Conservation (phyloP, 768 basidiomycete genomes). For the Mycena haematopus region DNA sequence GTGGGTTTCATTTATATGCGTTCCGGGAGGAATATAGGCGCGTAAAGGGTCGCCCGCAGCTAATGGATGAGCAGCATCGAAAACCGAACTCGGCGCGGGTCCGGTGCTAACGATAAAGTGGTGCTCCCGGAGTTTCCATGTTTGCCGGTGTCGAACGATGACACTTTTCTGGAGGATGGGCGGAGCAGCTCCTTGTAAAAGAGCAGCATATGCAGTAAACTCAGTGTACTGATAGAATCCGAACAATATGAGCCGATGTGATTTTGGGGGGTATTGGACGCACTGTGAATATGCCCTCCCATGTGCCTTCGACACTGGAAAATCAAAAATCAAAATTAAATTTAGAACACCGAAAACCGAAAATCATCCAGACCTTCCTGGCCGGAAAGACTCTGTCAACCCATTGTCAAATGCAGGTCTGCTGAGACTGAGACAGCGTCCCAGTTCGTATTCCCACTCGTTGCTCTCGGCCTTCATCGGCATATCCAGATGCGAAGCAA, state of each 20-base stretch:
- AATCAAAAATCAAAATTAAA: neutral
- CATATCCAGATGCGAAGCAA: conserved; percentile 42
- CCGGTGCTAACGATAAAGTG: conserved; percentile 47
- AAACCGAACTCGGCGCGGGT: conserved; percentile 27
- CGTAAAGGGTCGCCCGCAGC: conserved; percentile 65
- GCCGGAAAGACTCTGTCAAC: conserved; percentile 56
- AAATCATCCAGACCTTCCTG: conserved; percentile 54
- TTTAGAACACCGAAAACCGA: conserved; percentile 4
- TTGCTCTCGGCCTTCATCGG: conserved; percentile 41
- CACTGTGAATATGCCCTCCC: conserved; percentile 84
- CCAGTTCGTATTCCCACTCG: conserved; percentile 80
- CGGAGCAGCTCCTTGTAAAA: conserved; percentile 74
- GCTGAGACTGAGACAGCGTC: conserved; percentile 53
- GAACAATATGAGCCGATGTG: neutral
- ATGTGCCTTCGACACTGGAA: conserved; percentile 70
- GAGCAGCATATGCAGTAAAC: conserved; percentile 81
- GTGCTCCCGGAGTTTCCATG: conserved; percentile 87
- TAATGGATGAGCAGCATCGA: conserved; percentile 46
- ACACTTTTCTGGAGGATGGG: conserved; percentile 71
- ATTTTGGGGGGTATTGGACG: conserved; percentile 32
- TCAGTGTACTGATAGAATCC: conserved; percentile 69
- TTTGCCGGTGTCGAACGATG: conserved; percentile 86
- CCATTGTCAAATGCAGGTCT: conserved; percentile 38
- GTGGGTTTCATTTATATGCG: conserved; percentile 53
- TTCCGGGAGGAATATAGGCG: conserved; percentile 64